Evolutionary conservation across 495 filamentous ascomycete genomes (phyloP).

Genomic region (Penicillium desertorum): DNA sequence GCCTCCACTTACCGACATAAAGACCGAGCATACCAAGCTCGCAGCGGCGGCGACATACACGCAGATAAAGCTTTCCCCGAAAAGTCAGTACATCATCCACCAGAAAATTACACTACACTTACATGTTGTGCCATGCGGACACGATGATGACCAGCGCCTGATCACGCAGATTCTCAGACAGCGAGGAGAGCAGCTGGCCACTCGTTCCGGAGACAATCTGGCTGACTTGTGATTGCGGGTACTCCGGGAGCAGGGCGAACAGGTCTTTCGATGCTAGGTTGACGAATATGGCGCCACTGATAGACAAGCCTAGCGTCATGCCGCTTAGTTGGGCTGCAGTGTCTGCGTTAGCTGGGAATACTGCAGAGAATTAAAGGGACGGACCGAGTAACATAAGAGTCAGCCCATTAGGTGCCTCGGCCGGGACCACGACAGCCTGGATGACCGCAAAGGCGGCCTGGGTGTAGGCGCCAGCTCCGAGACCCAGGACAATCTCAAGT

Average conservation of each 20-base stretch:
- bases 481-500: constrained; percentile 48
- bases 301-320: constrained; percentile 26
- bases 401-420: constrained; percentile 41
- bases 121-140: constrained; percentile 6
- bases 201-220: constrained; percentile 9
- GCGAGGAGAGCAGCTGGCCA: neutral
- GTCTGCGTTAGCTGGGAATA: neutral
- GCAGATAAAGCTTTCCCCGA: neutral
- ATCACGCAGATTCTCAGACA: neutral
- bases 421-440: constrained; percentile 44
- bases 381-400: constrained; percentile 40
- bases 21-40: neutral
- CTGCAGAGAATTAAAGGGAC: neutral
- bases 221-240: neutral
- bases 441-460: constrained; percentile 55
- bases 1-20: neutral
- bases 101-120: neutral
- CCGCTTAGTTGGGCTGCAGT: neutral
- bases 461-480: constrained; percentile 50
- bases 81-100: neutral
- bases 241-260: constrained; percentile 1
- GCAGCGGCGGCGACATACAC: neutral
- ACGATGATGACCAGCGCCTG: constrained; percentile 1
- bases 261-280: constrained; percentile 40
- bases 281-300: constrained; percentile 56